A percentile compares a stretch with the other conserved stretches of the same genome.
Conservation (phyloP, 495 filamentous ascomycete genomes). For the Astrothelium macrocarpum region DNA sequence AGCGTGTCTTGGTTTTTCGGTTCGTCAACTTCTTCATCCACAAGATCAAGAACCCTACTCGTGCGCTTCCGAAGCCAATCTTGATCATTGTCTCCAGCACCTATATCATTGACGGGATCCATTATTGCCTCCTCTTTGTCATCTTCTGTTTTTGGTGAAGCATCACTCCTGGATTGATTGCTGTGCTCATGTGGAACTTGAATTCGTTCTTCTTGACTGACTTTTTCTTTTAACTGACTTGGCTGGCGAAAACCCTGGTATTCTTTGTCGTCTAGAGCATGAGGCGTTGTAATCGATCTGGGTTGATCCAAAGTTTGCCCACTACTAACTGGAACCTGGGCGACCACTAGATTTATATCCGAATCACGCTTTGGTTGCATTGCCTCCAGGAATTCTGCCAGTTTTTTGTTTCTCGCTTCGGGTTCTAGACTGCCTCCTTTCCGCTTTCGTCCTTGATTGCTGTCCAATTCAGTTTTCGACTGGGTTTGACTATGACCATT, state of each 20-base stretch:
- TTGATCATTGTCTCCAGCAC: conserved; percentile 41
- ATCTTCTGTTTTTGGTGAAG: neutral
- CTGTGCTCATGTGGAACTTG: neutral
- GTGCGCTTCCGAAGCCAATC: conserved; percentile 93
- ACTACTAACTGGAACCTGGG: neutral
- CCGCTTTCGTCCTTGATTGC: conserved; percentile 39
- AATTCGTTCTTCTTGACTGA: neutral
- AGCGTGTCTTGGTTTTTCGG: neutral
- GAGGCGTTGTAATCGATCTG: conserved; percentile 26
- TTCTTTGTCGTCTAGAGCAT: conserved; percentile 52
- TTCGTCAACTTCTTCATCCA: conserved; percentile 52
- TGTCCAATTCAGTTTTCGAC: neutral
- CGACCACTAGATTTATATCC: neutral
- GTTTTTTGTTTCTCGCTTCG: conserved; percentile 56
- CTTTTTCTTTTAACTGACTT: neutral
- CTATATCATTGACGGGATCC: neutral
- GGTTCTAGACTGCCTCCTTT: conserved; percentile 41
- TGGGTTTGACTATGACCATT: neutral
- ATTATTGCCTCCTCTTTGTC: neutral
- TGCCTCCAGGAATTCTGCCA: conserved; percentile 77
- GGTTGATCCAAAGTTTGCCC: neutral
- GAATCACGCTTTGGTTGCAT: conserved; percentile 60
- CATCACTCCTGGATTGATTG: neutral
- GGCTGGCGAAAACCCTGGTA: conserved; percentile 50
- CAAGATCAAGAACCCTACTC: conserved; percentile 76